Evolutionary conservation across 768 basidiomycete genomes (phyloP), one percentile per base, ranked within the genome.

Genomic region (Tricholoma terreum): DNA sequence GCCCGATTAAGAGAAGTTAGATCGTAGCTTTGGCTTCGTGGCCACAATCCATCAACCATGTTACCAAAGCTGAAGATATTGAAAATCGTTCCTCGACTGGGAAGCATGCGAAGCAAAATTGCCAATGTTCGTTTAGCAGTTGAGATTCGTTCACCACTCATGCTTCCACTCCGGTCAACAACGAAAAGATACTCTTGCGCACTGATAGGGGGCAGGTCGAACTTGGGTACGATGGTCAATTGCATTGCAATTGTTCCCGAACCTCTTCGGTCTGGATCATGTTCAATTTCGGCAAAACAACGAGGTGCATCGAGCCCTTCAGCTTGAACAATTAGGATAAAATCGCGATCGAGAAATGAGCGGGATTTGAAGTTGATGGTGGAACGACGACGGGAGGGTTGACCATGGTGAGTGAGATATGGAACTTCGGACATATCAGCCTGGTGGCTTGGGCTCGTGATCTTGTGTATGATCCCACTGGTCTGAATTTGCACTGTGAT

Each of bases 141-240:
- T 34, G 73, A 72, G 2, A 85, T 80, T 5, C 78, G 63, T 10
- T 22, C 38, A 21, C 66, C 66, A 0, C 0, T 0, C 86, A 87
- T 87, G 50, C 81, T 84, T 0, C 80, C 78, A 17, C 80, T 83
- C 48, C 84, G 71, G 59, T 87, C 85, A 10, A 87, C 70, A 6
- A 87, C 55, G 58, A 87, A 87, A 0, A 87, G 69, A 54, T 81
- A 87, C 56, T 87, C 85, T 52, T 84, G 84, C 0, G 70, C 63
- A 10, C 57, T 57, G 1, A 83, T 62, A 1, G 73, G 72, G 1
- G 77, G 75, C 3, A 83, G 62, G 17, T 71, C 64, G 57, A 81
- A 79, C 42, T 75, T 79, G 1, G 85, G 84, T 4, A 86, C 76
- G n/a, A 86, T 63, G 0, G 77, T 80, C 33, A 85, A 64, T 38